Base-by-base conservation (phyloP, 306 rosid species). In the Citrullus amarus region DNA sequence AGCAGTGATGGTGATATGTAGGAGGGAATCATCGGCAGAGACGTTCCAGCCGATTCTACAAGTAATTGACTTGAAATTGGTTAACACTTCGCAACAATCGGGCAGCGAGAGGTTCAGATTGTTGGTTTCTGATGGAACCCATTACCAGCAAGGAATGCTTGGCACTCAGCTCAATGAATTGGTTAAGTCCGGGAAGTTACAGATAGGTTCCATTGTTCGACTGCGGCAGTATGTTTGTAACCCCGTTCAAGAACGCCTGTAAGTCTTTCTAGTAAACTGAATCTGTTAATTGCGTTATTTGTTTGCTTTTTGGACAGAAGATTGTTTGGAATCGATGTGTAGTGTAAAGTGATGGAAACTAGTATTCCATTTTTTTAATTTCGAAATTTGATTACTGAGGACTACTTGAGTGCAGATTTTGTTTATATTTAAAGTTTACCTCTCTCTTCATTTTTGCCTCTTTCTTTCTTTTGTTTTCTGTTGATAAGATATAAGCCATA, bases 141-240 rank as follows among this genome's bases (percentile, higher is more conserved):
- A 73, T 77, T 78, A 54, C 43, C 92, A 86, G 82, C 98, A 90
- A 71, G 95, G 97, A 41, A 90, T 93, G 97, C 89, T 93, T 8
- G 90, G 87, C 20, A 87, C 91, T 25, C 95, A 90, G 88, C 81
- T 77, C 80, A 91, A 90, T 77, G 82, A 55, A 1, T 85, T 89
- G 79, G 89, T 93, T 22, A 57, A 17, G 63, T 53, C 82, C 0
- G 91, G 89, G 14, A 80, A 20, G 81, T 85, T 93, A 82, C 95
- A 85, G 82, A 84, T 79, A 67, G 96, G 98, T 36, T 91, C 98
- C 30, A 16, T 93, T 4, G 75, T 93, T 75, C 82, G 77, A 14
- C 61, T 93, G 69, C 74, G 67, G 8, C 86, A 87, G 48, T 91
- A 71, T 76, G 84, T 88, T 73, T 91, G 94, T 70, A 86, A 88